Conservation (phyloP, 495 filamentous ascomycete species). For the Xeromyces bisporus region DNA sequence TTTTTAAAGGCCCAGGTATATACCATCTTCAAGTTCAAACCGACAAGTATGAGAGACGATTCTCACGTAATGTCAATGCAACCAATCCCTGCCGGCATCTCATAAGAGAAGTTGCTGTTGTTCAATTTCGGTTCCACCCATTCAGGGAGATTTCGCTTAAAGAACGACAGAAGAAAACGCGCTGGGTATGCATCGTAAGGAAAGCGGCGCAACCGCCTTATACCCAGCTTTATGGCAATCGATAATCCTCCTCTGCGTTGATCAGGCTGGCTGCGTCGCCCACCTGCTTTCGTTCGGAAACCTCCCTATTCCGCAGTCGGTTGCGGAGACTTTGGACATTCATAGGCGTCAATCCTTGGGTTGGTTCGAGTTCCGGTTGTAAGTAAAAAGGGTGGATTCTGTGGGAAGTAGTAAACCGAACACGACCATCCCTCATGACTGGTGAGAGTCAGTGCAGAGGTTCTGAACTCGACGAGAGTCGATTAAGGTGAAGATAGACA, state of each 20-base stretch:
- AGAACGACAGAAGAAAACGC: no score
- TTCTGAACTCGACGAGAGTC: conserved; percentile 86
- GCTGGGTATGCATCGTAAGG: no score
- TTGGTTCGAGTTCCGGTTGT: conserved; percentile 21
- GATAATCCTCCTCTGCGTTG: conserved; percentile 18
- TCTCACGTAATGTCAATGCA: no score
- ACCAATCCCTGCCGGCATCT: no score
- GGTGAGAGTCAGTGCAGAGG: conserved; percentile 96
- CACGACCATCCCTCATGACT: conserved; percentile 70
- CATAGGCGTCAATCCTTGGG: conserved; percentile 80
- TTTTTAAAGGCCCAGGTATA: no score
- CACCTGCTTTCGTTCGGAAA: conserved; percentile 73
- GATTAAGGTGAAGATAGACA: conserved; percentile 94
- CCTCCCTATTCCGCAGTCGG: conserved; percentile 43
- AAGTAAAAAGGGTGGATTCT: conserved; percentile 27
- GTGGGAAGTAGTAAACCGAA: conserved; percentile 29
- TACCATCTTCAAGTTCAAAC: no score
- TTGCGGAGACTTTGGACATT: conserved; percentile 38
- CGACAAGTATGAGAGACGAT: no score
- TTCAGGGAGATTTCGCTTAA: no score
- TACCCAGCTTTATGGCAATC: no score
- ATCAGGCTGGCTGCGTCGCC: conserved; percentile 58
- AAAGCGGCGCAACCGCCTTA: no score
- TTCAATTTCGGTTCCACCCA: no score
- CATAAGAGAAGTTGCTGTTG: no score